A percentile compares a stretch with the other conserved stretches of the same genome.
Conservation (phyloP, 352 stramenopile species). For the Pythium angustatum region DNA sequence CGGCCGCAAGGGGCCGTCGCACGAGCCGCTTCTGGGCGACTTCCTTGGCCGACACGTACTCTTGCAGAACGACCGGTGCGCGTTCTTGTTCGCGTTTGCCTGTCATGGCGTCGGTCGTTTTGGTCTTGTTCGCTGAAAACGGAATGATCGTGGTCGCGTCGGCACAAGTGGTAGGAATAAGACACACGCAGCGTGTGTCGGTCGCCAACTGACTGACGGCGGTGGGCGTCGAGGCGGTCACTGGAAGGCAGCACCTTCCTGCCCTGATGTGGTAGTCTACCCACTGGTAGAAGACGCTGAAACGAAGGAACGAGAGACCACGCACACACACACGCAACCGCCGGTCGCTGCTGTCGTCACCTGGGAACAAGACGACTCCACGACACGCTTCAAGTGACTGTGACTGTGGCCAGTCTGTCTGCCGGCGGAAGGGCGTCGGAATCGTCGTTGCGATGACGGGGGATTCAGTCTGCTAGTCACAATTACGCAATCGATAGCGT, state of each 20-base stretch:
- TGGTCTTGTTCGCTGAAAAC: conserved; percentile 1
- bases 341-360: background rate
- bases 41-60: conserved; percentile 66
- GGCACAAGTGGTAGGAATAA: too few relatives aligned
- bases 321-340: background rate
- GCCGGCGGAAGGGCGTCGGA: conserved; percentile 10
- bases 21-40: conserved; percentile 57
- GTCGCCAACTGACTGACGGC: background rate
- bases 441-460: background rate
- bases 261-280: too few relatives aligned
- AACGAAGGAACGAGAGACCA: background rate
- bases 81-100: conserved; percentile 32
- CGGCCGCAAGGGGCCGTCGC: conserved; percentile 7
- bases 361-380: too few relatives aligned
- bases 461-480: background rate
- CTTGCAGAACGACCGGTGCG: conserved; percentile 39
- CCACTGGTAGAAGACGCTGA: background rate
- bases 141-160: too few relatives aligned
- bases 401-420: background rate
- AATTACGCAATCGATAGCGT: conserved; percentile 1
- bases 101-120: conserved; percentile 26
- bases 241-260: too few relatives aligned
- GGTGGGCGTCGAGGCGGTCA: too few relatives aligned
- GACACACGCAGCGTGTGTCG: too few relatives aligned
- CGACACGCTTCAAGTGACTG: conserved; percentile 31